Evolutionary conservation across 2,329 filamentous ascomycete species (phyloP), one percentile per base, ranked within the genome.

Genomic region (Chaetomiaceae sp.): DNA sequence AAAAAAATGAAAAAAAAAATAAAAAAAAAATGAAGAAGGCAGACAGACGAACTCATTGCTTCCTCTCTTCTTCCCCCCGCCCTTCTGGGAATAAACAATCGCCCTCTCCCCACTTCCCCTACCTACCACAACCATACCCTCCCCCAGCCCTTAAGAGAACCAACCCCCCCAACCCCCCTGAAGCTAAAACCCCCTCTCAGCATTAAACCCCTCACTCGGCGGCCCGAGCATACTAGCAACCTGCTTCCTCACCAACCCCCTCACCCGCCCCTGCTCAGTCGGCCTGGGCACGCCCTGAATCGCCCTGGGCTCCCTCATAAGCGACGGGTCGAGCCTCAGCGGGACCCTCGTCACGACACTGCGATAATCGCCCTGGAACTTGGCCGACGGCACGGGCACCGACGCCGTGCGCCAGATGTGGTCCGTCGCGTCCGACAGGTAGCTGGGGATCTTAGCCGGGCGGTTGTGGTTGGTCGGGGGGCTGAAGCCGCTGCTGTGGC

Each of bases 221-320:
- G 59, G 53, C 5, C 63, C 64, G 13, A 68, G 34, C 64, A 67
- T 67, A 50, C 65, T 66, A 14, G 65, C 62, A 20, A 82, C 79
- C 60, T 82, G 78, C 63, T 82, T 82, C 56, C 79, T 67, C 47
- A 77, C 62, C 43, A 82, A 67, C 23, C 75, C 75, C 34, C 72
- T 71, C 7, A 69, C 69, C 27, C 74, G 67, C n/a, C 73, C 72
- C n/a, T 72, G 72, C 50, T 75, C 73, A 52, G 80, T 77, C 16
- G 77, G 74, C 30, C 80, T 72, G 20, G 90, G 90, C n/a, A 90
- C 83, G 31, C 91, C 91, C 66, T 95, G 89, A 34, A 96, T 92
- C 55, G 88, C 83, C 51, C 91, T 81, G 25, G 91, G 91, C 69
- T 96, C 91, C 66, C 89, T 89, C 89, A 97, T 96, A 41, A 96